phyloP scores from a whole-genome alignment of 2,329 filamentous ascomycete genomes.

The Fusarium stilboides region DNA sequence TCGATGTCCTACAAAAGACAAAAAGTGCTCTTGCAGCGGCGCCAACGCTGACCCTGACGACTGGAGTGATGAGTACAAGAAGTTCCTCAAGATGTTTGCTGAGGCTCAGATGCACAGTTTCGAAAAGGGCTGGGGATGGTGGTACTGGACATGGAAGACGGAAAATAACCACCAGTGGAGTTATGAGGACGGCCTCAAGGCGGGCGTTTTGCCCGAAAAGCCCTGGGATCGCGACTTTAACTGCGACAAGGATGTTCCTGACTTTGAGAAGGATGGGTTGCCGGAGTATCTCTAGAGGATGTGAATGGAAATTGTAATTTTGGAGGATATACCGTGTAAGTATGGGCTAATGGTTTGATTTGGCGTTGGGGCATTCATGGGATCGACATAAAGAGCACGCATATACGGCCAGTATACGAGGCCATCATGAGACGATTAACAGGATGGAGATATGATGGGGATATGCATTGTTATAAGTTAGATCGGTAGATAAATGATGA shows the following conservation, averaged over 20 bases:
- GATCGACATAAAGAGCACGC: conserved; percentile 20
- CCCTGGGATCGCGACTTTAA: conserved; percentile 80
- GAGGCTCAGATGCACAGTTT: conserved; percentile 97
- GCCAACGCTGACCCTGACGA: conserved; percentile 81
- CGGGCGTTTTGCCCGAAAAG: conserved; percentile 84
- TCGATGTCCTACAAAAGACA: conserved; percentile 78
- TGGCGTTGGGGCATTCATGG: conserved; percentile 22
- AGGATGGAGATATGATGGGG: conserved; percentile 10
- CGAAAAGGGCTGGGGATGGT: conserved; percentile 96
- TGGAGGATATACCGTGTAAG: conserved; percentile 20
- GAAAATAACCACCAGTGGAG: conserved; percentile 92
- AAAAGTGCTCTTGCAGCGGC: conserved; percentile 77
- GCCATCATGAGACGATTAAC: conserved; percentile 22
- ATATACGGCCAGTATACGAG: conserved; percentile 23
- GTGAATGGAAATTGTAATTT: neutral
- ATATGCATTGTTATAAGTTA: conserved; percentile 7
- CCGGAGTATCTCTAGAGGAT: conserved; percentile 63
- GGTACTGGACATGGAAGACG: conserved; percentile 99
- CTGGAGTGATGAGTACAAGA: conserved; percentile 84
- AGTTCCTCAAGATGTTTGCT: conserved; percentile 90
- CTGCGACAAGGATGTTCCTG: conserved; percentile 72
- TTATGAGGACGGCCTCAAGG: conserved; percentile 83
- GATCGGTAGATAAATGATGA: conserved; percentile 27
- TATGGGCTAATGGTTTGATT: conserved; percentile 7
- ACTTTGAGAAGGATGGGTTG: conserved; percentile 63